Evolutionary conservation across 169 alveolate genomes (phyloP), one percentile per base, ranked within the genome.

Genomic region (Plasmodium relictum): DNA sequence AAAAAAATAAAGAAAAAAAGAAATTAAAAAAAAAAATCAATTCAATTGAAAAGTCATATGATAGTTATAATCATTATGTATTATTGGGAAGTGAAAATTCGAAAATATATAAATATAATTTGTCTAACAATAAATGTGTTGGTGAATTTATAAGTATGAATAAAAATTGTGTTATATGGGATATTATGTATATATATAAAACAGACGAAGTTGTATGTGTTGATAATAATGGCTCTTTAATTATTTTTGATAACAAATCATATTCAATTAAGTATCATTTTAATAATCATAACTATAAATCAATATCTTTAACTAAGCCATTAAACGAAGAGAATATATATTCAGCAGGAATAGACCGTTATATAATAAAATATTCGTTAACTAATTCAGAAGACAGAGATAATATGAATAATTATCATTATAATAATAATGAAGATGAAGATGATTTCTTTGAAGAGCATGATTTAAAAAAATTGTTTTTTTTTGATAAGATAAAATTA

Each of bases 161-260:
- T 83, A 70, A 68, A 2, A 44, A 68, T 12, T 39, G 50, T 24
- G 42, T 83, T 22, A 68, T 83, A 31, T 83, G 91, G 91, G 91
- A 83, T 44, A 61, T 83, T 0, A 44, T 83, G 7, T 83, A 83
- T 7, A 44, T 83, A 14, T 83, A 83, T 41, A 68, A n/a, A 12
- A 83, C 91, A 14, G 42, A 83, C 16, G 91, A 83, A 44, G 85
- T 83, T 39, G 83, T 31, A 16, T 52, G 85, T 50, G 83, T 83
- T 18, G 91, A 83, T 41, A 83, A 83, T 31, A 52, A 44, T 7
- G 91, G 91, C 0, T 52, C 73, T 0, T 18, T 83, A n/a, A 69
- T 59, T 3, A 68, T 83, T 6, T 83, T 83, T 41, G 91, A 83
- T 59, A 39, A 68, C 45, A 26, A 26, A 9, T 26, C 69, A 0